Percentiles rank a stretch among this genome's conserved stretches.
These are phyloP conservation scores for Sparassis latifolia DNA, from an alignment of 1,284 basidiomycete species.

Conservation along the genomic window DNA sequence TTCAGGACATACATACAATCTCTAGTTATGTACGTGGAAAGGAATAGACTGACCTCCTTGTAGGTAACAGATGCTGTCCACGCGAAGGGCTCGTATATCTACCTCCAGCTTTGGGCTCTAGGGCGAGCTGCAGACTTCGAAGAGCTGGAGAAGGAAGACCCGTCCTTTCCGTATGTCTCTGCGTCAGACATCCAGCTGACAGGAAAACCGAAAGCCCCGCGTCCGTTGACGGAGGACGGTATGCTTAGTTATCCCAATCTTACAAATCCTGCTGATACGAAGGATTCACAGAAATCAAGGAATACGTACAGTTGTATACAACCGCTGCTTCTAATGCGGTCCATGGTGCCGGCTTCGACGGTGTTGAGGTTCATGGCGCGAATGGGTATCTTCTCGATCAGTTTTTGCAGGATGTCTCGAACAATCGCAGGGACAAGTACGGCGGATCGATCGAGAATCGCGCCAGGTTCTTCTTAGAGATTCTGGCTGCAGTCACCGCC, in stretches of 20 bases:
- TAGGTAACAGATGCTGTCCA: conserved; percentile 22
- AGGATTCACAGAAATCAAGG: conserved; percentile 29
- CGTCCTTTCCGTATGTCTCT: conserved; percentile 22
- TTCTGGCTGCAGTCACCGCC: conserved; percentile 38
- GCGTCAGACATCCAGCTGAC: conserved; percentile 38
- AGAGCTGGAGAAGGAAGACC: conserved; percentile 16
- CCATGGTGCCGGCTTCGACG: conserved; percentile 39
- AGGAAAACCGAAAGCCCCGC: conserved; percentile 30
- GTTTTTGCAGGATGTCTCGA: conserved; percentile 37
- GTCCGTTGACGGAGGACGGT: conserved; percentile 15
- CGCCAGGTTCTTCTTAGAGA: conserved; percentile 39
- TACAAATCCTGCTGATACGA: no score
- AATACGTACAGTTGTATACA: conserved; percentile 32
- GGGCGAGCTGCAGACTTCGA: conserved; percentile 32
- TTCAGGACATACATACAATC: no score
- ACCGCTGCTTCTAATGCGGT: conserved; percentile 37
- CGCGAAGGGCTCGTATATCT: conserved; percentile 33
- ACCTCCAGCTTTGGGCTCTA: conserved; percentile 41
- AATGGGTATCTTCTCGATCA: conserved; percentile 40
- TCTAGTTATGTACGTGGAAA: no score
- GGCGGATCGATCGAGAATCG: conserved; percentile 54
- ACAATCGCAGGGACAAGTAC: conserved; percentile 54
- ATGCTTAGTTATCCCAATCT: no score
- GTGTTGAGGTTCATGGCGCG: conserved; percentile 27
- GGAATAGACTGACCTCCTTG: no score